Conservation (phyloP, 306 rosid species). For the Pterocarpus macrocarpus region DNA sequence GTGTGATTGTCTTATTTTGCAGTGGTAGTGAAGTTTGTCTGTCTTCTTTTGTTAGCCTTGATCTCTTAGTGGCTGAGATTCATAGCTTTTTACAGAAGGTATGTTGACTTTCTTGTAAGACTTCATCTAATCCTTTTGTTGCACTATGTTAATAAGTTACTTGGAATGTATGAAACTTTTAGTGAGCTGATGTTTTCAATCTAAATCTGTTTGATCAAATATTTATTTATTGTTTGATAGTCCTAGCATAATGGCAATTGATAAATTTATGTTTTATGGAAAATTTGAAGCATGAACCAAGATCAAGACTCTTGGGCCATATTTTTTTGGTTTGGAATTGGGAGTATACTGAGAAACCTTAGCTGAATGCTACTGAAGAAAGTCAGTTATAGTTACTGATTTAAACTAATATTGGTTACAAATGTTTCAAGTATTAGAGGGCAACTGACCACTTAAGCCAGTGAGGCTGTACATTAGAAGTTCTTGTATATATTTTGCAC, state of each 20-base stretch:
- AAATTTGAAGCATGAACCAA: conserved; percentile 23
- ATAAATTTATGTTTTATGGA: conserved; percentile 10
- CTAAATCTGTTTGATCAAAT: conserved; percentile 25
- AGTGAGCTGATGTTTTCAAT: conserved; percentile 11
- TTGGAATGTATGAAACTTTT: conserved; percentile 13
- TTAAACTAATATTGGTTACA: conserved; percentile 6
- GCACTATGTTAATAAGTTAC: conserved; percentile 30
- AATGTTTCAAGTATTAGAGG: conserved; percentile 23
- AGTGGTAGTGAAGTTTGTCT: conserved; percentile 91
- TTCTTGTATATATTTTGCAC: conserved; percentile 26
- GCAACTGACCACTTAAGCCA: conserved; percentile 19
- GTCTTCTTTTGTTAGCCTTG: conserved; percentile 55
- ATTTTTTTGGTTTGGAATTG: conserved; percentile 19
- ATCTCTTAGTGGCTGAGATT: conserved; percentile 68
- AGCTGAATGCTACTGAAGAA: background rate
- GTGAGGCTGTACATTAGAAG: background rate
- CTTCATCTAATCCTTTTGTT: conserved; percentile 20
- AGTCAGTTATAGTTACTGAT: conserved; percentile 18
- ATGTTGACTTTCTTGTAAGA: conserved; percentile 37
- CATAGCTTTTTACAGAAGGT: conserved; percentile 76
- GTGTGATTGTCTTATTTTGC: conserved; percentile 42
- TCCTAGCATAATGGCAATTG: conserved; percentile 17
- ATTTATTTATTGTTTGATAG: conserved; percentile 17
- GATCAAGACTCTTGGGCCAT: background rate
- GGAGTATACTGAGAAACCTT: background rate